Conservation (phyloP, 2,329 filamentous ascomycete species). For the Akanthomyces uredinophilus region DNA sequence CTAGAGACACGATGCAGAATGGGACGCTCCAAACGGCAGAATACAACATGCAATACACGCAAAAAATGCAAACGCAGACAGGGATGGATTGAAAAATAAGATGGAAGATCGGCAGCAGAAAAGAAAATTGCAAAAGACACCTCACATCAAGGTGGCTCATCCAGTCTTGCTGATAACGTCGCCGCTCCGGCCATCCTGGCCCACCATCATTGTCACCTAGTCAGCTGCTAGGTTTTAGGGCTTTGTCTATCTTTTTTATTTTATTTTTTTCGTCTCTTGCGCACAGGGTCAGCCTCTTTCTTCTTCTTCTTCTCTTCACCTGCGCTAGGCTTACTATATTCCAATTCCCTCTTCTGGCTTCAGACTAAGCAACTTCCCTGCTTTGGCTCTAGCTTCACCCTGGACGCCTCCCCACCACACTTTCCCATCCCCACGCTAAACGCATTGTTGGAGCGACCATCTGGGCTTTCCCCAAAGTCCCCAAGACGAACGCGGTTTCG, state of each 20-base stretch:
- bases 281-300: not conserved
- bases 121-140: not conserved
- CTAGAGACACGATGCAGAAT: not conserved
- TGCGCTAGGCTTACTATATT: not conserved
- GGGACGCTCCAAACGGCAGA: not conserved
- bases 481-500: not conserved
- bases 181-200: not conserved
- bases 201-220: constrained; percentile 7
- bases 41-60: constrained; percentile 1
- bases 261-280: not conserved
- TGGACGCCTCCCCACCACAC: not conserved
- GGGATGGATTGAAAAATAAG: not conserved
- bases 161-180: constrained; percentile 9
- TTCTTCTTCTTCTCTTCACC: not conserved
- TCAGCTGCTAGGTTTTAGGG: constrained; percentile 4
- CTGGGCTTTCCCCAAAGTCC: not conserved
- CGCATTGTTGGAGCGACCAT: not conserved
- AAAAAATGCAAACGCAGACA: constrained; percentile 1
- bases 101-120: not conserved
- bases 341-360: not conserved
- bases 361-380: not conserved
- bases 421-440: not conserved
- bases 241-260: not conserved
- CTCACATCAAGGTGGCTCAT: not conserved
- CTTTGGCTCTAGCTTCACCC: constrained; percentile 9